A percentile compares a stretch with the other conserved stretches of the same genome.
Conservation (phyloP, 768 basidiomycete species). For the Strobilomyces dryophilus region DNA sequence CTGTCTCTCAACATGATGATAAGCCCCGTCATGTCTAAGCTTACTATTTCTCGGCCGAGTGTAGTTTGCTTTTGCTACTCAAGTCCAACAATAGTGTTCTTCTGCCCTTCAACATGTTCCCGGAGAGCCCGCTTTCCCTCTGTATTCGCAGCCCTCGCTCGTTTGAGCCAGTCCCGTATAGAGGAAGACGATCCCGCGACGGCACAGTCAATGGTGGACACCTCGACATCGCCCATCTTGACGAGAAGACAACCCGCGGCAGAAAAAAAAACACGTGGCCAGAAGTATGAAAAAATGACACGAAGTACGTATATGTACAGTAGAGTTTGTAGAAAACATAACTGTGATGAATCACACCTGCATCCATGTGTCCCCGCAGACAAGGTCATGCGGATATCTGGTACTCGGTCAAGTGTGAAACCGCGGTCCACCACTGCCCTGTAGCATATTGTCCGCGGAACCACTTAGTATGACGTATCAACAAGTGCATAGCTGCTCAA, state of each 20-base stretch:
- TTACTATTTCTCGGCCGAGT: too few relatives aligned
- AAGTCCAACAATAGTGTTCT: too few relatives aligned
- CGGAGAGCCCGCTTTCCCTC: constrained; percentile 55
- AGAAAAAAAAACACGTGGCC: constrained; percentile 16
- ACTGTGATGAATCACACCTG: not conserved
- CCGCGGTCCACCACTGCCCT: constrained; percentile 9
- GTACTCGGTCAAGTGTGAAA: constrained; percentile 10
- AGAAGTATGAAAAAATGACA: not conserved
- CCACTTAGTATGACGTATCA: not conserved
- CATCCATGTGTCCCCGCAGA: not conserved
- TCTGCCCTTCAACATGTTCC: constrained; percentile 80
- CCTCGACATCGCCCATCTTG: constrained; percentile 52
- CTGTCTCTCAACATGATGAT: too few relatives aligned
- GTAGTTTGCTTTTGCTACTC: too few relatives aligned
- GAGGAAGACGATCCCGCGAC: constrained; percentile 83
- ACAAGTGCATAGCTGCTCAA: constrained; percentile 27
- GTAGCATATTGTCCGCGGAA: not conserved
- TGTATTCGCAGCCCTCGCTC: constrained; percentile 57
- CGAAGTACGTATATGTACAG: not conserved
- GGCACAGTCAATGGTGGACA: constrained; percentile 96
- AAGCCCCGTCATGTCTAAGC: too few relatives aligned
- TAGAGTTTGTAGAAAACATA: not conserved
- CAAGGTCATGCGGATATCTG: constrained; percentile 16
- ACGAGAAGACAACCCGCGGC: not conserved
- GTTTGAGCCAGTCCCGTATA: constrained; percentile 91